phyloP scores from a whole-genome alignment of 805 yeast genomes.

The Barnettozyma salicaria region DNA sequence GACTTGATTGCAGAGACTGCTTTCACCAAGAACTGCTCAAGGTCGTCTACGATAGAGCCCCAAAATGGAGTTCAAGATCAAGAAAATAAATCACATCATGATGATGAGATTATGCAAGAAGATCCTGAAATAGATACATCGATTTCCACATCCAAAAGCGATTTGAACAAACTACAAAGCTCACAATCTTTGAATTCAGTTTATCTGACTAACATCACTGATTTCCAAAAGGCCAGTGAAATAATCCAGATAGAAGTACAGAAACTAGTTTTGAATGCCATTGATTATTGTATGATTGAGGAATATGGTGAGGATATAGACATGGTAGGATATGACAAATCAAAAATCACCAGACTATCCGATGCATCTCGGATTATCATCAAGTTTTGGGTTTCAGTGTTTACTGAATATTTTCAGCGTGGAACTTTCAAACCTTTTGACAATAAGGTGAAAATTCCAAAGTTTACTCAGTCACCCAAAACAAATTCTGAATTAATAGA shows the following conservation, averaged over 20 bases:
- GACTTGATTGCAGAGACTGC: slow-evolving; percentile 38
- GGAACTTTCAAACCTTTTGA: slow-evolving; percentile 18
- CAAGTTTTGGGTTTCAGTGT: slow-evolving; percentile 52
- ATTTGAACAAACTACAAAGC: neutral
- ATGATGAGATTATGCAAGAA: neutral
- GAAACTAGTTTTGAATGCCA: slow-evolving; percentile 36
- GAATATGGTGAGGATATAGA: slow-evolving; percentile 53
- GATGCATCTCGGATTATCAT: slow-evolving; percentile 40
- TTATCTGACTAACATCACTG: slow-evolving; percentile 10
- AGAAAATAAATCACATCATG: slow-evolving; percentile 1
- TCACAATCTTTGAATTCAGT: neutral
- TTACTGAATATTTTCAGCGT: slow-evolving; percentile 40
- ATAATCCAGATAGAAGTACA: slow-evolving; percentile 38
- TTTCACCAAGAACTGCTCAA: slow-evolving; percentile 29
- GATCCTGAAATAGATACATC: neutral
- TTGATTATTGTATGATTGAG: slow-evolving; percentile 44
- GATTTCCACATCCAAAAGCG: neutral
- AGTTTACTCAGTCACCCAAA: slow-evolving; percentile 26
- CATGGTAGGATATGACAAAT: slow-evolving; percentile 42
- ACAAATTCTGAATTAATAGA: slow-evolving; percentile 26
- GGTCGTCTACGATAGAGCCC: slow-evolving; percentile 11
- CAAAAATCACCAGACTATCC: slow-evolving; percentile 29
- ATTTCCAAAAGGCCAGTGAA: slow-evolving; percentile 16
- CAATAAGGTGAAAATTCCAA: slow-evolving; percentile 26
- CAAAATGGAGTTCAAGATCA: too few relatives aligned